These are phyloP conservation scores for Corymbia calophylla DNA, from an alignment of 441 rosid genomes.

Conservation along the genomic window DNA sequence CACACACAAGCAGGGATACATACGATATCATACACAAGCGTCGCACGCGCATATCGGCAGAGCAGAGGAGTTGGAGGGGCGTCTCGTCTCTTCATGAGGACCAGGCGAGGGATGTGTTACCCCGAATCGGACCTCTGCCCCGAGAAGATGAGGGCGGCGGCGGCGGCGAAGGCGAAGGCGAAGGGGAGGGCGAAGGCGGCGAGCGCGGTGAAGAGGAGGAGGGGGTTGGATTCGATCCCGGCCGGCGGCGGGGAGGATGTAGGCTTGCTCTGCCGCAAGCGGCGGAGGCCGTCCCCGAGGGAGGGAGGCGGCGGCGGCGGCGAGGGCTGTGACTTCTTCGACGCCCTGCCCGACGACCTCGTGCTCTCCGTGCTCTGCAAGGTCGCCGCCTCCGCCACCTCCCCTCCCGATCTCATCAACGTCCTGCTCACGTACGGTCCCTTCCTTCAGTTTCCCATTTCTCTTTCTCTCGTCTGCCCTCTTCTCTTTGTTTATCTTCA, in stretches of 20 bases:
- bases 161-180: constrained; percentile 20
- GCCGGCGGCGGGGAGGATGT: background rate
- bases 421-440: constrained; percentile 43
- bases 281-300: background rate
- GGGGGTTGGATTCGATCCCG: background rate
- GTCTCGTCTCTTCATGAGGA: constrained; percentile 27
- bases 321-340: constrained; percentile 26
- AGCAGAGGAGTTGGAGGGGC: background rate
- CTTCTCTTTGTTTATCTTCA: background rate
- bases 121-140: constrained; percentile 20
- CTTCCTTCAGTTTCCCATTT: background rate
- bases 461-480: background rate
- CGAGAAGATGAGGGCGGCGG: constrained; percentile 8
- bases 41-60: background rate
- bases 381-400: constrained; percentile 54
- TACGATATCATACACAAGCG: background rate
- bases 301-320: background rate
- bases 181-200: constrained; percentile 23
- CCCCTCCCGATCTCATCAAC: constrained; percentile 56
- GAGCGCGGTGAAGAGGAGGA: background rate
- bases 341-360: constrained; percentile 67
- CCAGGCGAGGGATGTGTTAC: constrained; percentile 45
- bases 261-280: background rate
- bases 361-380: constrained; percentile 44
- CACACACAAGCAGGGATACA: background rate